Evolutionary conservation across 2,329 filamentous ascomycete genomes (phyloP).

Genomic region (Beauveria brongniartii): DNA sequence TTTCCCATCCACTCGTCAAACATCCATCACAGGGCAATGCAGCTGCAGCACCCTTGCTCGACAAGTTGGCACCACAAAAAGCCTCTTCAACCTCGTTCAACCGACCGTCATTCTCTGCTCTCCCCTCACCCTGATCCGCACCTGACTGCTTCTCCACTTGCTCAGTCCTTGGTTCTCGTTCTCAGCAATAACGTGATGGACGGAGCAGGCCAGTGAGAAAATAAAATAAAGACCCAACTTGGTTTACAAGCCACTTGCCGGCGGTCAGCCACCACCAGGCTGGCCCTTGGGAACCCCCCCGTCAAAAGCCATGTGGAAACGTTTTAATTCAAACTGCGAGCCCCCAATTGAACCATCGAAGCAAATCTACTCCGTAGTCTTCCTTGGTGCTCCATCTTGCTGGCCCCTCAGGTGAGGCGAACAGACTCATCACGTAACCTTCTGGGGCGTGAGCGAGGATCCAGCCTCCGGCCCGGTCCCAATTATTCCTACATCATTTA

Average conservation of each 20-base stretch:
- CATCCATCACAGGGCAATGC: too few species aligned
- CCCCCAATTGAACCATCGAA: background rate
- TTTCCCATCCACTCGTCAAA: too few species aligned
- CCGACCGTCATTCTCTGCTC: background rate
- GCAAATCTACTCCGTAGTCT: background rate
- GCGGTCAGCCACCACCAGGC: background rate
- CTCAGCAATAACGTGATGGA: too few species aligned
- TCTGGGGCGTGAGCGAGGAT: background rate
- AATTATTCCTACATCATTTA: background rate
- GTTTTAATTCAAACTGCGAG: background rate
- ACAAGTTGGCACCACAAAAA: background rate
- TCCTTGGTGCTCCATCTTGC: background rate
- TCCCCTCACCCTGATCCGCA: background rate
- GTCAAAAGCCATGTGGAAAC: background rate
- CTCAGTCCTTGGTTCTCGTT: too few species aligned
- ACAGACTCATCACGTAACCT: background rate
- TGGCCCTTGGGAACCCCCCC: background rate
- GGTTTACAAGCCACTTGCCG: background rate
- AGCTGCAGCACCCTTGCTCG: too few species aligned
- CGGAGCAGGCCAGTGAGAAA: too few species aligned
- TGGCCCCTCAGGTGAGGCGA: constrained; percentile 3
- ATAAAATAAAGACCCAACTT: too few species aligned
- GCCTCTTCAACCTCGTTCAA: background rate
- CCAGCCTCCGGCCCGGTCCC: background rate
- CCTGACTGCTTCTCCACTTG: too few species aligned